Evolutionary conservation across 1,139 yeast genomes (phyloP).

Genomic region (Diutina scorzettiae): DNA sequence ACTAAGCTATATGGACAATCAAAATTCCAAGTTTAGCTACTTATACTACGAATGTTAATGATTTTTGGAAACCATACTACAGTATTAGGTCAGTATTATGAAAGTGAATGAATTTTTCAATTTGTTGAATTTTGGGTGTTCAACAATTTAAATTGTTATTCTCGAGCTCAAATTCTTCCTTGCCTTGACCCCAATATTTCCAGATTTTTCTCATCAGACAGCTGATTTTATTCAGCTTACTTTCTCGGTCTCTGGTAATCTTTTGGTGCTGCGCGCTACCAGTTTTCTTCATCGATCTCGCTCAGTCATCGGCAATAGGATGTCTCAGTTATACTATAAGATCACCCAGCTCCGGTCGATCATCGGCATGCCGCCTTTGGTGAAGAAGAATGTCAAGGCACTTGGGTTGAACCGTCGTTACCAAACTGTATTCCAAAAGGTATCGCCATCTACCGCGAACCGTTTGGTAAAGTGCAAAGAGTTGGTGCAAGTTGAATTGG

Average conservation of each 20-base stretch:
- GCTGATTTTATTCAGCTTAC: not conserved
- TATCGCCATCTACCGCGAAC: slow-evolving; percentile 76
- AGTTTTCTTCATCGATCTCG: not conserved
- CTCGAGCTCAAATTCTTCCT: not conserved
- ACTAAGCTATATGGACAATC: too few relatives aligned
- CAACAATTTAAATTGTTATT: too few relatives aligned
- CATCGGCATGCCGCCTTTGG: slow-evolving; percentile 70
- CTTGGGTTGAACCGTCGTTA: slow-evolving; percentile 72
- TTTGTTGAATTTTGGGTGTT: too few relatives aligned
- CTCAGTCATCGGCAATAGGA: not conserved
- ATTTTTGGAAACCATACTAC: too few relatives aligned
- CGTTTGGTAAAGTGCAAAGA: slow-evolving; percentile 77
- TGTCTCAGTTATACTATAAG: slow-evolving; percentile 23
- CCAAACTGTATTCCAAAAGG: slow-evolving; percentile 59
- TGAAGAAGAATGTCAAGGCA: slow-evolving; percentile 52
- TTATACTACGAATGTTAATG: too few relatives aligned
- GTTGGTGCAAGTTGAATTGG: slow-evolving; percentile 73
- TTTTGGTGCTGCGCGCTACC: not conserved
- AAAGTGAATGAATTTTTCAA: too few relatives aligned
- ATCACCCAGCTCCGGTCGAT: slow-evolving; percentile 72
- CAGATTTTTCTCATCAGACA: not conserved
- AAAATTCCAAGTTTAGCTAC: too few relatives aligned
- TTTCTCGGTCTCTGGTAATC: not conserved
- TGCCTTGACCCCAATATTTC: not conserved
- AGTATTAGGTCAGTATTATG: too few relatives aligned